phyloP scores from a whole-genome alignment of 306 rosid species.

The Prunus salicina region DNA sequence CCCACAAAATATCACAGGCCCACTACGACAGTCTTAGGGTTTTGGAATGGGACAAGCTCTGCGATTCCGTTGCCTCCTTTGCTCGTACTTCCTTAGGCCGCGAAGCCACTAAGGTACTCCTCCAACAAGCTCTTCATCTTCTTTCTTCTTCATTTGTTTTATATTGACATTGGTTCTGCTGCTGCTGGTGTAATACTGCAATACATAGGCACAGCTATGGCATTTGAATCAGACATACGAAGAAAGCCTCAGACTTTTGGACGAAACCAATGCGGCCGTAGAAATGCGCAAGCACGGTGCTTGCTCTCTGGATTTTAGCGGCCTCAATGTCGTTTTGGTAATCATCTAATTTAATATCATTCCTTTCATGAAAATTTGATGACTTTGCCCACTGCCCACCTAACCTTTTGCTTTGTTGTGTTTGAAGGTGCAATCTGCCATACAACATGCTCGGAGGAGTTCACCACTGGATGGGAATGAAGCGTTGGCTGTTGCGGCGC shows the following conservation, averaged over 20 bases:
- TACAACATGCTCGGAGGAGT: conserved; percentile 62
- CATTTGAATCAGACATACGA: conserved; percentile 56
- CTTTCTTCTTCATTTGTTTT: neutral
- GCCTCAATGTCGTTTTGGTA: conserved; percentile 65
- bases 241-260: conserved; percentile 68
- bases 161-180: neutral
- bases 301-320: conserved; percentile 62
- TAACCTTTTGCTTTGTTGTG: conserved; percentile 26
- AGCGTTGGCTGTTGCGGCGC: conserved; percentile 60
- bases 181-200: neutral
- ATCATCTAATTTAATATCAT: neutral
- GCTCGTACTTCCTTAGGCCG: conserved; percentile 81
- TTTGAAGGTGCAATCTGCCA: conserved; percentile 75
- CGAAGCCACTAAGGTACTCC: conserved; percentile 59
- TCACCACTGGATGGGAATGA: conserved; percentile 51
- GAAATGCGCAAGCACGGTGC: conserved; percentile 80
- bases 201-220: conserved; percentile 66
- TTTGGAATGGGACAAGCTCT: conserved; percentile 87
- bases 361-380: neutral
- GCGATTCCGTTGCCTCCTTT: conserved; percentile 78
- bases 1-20: conserved; percentile 35
- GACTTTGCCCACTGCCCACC: neutral
- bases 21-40: conserved; percentile 70
- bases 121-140: neutral
- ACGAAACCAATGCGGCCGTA: conserved; percentile 84